Base-by-base conservation (phyloP, 305 asterid genomes). In the Fraxinus floribunda region DNA sequence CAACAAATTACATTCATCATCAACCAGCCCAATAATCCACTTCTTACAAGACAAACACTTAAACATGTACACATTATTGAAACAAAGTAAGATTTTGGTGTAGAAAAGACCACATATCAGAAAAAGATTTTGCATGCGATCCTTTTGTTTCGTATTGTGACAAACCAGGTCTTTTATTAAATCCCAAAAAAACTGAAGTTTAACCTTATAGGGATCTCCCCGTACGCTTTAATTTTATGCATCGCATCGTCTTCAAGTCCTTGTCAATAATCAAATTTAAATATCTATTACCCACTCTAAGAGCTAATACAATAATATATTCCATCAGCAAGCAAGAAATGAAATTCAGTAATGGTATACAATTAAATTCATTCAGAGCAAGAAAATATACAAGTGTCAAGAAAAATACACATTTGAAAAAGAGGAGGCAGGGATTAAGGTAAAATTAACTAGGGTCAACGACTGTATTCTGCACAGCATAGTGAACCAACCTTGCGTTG, bases 401-500 rank as follows among this genome's bases (percentile, higher is more conserved):
- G 72, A 22, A 8, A 60, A 62, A 7, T 62, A 62, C 72, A 62
- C 34, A 62, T 62, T 24, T 20, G 15, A 62, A 8, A 20, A 62
- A 9, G 35, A 24, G 32, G 32, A 22, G 11, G 71, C 71, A 7
- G 15, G 32, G 71, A 3, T 62, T 62, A 62, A 62, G 32, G 32
- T 62, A 62, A 62, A 62, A 20, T 20, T 20, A 62, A 66, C 74
- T 26, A 66, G 36, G 74, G 32, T 66, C 34, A 24, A 66, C 13
- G 10, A 29, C 60, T 15, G 60, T 15, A 13, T 44, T 49, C 22
- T 26, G 36, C 5, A 24, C 38, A 66, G 75, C 75, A 11, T 68
- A 30, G 0, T 68, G 7, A 55, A 46, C 80, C 39, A 74, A 88
- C 95, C 89, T 90, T 91, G 81, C 92, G 88, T 78, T 91, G 90